Base-by-base conservation (phyloP, 306 rosid genomes). In the Cercis canadensis region DNA sequence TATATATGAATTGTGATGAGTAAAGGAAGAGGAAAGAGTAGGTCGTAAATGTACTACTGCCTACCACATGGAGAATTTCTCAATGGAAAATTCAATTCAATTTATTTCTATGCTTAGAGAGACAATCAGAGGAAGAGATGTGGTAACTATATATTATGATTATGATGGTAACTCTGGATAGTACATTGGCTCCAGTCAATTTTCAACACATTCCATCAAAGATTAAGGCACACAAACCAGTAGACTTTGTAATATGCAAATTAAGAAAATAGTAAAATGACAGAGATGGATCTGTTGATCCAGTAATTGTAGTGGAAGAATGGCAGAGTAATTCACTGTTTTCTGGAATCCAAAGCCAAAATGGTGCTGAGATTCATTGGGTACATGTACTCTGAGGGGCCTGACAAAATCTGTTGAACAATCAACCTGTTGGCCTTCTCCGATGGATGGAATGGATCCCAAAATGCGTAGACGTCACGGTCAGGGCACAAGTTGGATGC, bases 301-400 rank as follows among this genome's bases (percentile, higher is more conserved):
- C 13, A 66, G n/a, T n/a, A n/a, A n/a, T n/a, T n/a, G n/a, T n/a
- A n/a, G n/a, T n/a, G n/a, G n/a, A n/a, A n/a, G n/a, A n/a, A n/a
- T n/a, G n/a, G n/a, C n/a, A n/a, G n/a, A n/a, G n/a, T n/a, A n/a
- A n/a, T n/a, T n/a, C n/a, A n/a, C n/a, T 74, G 74, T 50, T 67
- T 65, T 64, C 69, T 68, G 62, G 92, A 73, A 70, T 87, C 89
- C 87, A 91, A 46, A 18, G 89, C 82, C 72, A 92, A 40, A 79
- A 75, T 80, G 80, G 97, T 88, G 88, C 87, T 85, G 77, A 92
- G 97, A 50, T 92, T 92, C 92, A 92, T 83, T 7, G 97, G 97
- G 79, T 74, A 13, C 91, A 91, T 91, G 24, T 91, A 91, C 8
- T 83, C n/a, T 12, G 76, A 45, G 55, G 84, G 31, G 24, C 96